Conservation (phyloP, 768 basidiomycete genomes). For the Boletus patriciae region DNA sequence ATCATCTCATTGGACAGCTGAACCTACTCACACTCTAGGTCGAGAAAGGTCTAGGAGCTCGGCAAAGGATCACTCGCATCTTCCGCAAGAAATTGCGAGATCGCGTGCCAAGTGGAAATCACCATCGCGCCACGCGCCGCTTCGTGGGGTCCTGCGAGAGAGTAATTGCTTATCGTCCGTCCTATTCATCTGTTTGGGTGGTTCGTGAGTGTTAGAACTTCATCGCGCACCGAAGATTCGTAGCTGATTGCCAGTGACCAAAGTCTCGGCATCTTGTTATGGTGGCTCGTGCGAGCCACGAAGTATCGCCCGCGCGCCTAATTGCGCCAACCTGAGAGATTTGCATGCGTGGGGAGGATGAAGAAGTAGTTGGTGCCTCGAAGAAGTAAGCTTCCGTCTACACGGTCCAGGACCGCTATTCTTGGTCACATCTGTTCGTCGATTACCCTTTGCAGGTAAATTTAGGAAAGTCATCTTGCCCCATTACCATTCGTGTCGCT, state of each 20-base stretch:
- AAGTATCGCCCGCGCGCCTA: background rate
- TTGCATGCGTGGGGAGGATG: conserved; percentile 1
- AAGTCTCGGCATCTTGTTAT: background rate
- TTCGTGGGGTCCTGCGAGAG: background rate
- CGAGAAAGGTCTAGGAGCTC: background rate
- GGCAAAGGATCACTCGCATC: background rate
- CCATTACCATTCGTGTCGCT: background rate
- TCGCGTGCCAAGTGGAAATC: background rate
- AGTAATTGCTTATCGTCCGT: background rate
- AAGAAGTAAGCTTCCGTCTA: conserved; percentile 4
- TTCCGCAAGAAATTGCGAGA: background rate
- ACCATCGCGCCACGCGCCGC: background rate
- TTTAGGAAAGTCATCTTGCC: background rate
- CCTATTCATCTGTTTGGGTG: background rate
- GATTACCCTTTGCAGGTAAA: conserved; percentile 2
- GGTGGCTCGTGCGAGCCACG: background rate
- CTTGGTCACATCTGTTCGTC: background rate
- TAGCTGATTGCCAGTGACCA: background rate
- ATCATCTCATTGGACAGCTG: background rate
- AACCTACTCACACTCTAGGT: conserved; percentile 1
- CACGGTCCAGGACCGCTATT: background rate
- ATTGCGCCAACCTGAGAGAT: background rate
- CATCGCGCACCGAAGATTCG: background rate
- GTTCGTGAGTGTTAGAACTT: background rate
- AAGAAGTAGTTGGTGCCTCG: background rate